Evolutionary conservation across 495 filamentous ascomycete species (phyloP).

Genomic region (Corynascus novoguineensis): DNA sequence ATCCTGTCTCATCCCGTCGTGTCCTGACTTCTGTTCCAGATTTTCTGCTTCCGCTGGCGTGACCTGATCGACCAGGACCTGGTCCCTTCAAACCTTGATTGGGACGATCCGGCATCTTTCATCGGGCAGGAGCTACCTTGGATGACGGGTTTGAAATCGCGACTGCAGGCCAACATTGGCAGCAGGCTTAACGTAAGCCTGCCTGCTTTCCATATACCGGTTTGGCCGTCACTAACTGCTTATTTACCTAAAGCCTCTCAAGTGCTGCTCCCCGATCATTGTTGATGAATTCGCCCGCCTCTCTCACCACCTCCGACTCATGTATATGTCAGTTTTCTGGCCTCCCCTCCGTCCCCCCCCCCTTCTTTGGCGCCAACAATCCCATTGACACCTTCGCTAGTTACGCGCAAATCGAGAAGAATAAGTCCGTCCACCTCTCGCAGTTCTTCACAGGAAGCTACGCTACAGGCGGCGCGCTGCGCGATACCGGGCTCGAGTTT

Average conservation of each 20-base stretch:
- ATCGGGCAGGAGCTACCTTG: constrained; percentile 63
- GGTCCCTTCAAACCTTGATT: constrained; percentile 42
- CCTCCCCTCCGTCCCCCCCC: not conserved
- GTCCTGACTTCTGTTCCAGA: constrained; percentile 40
- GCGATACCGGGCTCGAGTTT: constrained; percentile 59
- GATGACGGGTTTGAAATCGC: constrained; percentile 64
- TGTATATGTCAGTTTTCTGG: constrained; percentile 55
- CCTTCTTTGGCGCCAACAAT: not conserved
- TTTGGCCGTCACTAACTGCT: not conserved
- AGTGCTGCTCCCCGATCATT: constrained; percentile 89
- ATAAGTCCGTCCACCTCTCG: constrained; percentile 72
- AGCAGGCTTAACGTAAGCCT: constrained; percentile 67
- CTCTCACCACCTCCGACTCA: constrained; percentile 71
- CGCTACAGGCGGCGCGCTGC: constrained; percentile 43
- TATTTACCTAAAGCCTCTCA: constrained; percentile 56
- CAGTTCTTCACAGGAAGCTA: constrained; percentile 48
- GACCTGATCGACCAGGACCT: constrained; percentile 61
- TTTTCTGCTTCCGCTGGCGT: constrained; percentile 98
- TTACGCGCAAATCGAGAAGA: constrained; percentile 79
- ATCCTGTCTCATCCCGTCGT: not conserved
- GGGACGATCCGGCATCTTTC: constrained; percentile 51
- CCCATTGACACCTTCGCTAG: not conserved
- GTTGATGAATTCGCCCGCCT: constrained; percentile 87
- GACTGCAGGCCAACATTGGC: constrained; percentile 67
- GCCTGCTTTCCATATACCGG: not conserved